These are phyloP conservation scores for Pelargonium myrrhifolium DNA, from an alignment of 441 rosid genomes.

Conservation along the genomic window DNA sequence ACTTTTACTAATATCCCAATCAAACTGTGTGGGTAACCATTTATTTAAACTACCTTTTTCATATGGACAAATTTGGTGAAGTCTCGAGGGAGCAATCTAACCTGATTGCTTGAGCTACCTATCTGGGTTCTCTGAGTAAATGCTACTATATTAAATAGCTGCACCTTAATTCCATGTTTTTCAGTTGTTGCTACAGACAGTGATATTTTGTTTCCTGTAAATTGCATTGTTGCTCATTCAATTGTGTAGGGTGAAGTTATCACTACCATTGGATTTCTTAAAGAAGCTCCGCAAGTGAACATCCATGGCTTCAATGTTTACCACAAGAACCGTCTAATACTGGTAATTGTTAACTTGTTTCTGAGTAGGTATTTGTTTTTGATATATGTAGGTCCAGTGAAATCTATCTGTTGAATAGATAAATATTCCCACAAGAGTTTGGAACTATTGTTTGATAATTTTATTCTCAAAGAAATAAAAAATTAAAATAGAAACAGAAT, in stretches of 20 bases:
- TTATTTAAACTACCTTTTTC: too few relatives aligned
- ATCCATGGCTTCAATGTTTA: constrained; percentile 82
- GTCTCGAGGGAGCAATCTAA: too few relatives aligned
- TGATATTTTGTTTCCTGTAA: constrained; percentile 4
- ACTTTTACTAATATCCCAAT: too few relatives aligned
- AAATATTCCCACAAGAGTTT: not conserved
- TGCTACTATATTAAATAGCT: too few relatives aligned
- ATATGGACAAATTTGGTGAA: too few relatives aligned
- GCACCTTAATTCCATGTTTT: too few relatives aligned
- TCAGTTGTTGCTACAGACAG: not conserved
- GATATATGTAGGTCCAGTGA: not conserved
- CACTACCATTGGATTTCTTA: constrained; percentile 87
- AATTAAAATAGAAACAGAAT: not conserved
- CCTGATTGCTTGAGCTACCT: too few relatives aligned
- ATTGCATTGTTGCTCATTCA: constrained; percentile 16
- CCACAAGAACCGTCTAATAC: constrained; percentile 85
- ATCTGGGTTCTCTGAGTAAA: too few relatives aligned
- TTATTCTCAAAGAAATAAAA: not conserved
- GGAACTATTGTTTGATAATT: not conserved
- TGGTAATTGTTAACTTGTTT: constrained; percentile 37
- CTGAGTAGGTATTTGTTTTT: not conserved
- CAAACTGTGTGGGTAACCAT: too few relatives aligned
- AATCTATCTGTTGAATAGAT: not conserved
- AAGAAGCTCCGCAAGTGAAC: constrained; percentile 73
- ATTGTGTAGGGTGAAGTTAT: constrained; percentile 56